Evolutionary conservation across 306 rosid genomes (phyloP).

Genomic region (Vicia faba): DNA sequence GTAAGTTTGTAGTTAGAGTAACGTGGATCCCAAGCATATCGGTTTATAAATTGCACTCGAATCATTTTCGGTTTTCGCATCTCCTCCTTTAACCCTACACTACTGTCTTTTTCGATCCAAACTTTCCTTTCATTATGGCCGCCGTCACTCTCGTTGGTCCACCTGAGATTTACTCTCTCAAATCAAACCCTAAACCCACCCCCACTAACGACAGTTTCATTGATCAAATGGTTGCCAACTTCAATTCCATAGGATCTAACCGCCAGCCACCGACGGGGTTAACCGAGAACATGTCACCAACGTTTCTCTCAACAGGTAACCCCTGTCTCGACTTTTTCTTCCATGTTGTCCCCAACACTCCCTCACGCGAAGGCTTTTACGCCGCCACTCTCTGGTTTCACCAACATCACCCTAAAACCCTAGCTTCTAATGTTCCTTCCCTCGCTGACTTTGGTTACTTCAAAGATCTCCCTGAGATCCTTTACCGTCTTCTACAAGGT

Average conservation of each 20-base stretch:
- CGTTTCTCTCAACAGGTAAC: constrained; percentile 57
- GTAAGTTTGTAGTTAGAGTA: too few species aligned
- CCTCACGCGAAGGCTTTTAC: constrained; percentile 48
- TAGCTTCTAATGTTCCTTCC: constrained; percentile 50
- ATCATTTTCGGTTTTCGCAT: too few species aligned
- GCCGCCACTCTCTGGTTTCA: constrained; percentile 60
- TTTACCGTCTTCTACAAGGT: constrained; percentile 58
- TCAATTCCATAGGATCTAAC: constrained; percentile 26
- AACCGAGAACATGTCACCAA: constrained; percentile 51
- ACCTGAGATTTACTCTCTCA: not conserved
- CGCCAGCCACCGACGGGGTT: constrained; percentile 9
- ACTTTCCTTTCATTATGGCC: not conserved
- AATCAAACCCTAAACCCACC: not conserved
- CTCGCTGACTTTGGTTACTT: constrained; percentile 63
- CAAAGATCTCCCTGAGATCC: constrained; percentile 74
- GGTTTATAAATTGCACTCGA: too few species aligned
- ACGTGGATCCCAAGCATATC: too few species aligned
- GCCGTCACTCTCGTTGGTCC: not conserved
- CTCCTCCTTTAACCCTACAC: too few species aligned
- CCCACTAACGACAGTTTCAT: constrained; percentile 39
- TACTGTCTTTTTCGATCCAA: not conserved
- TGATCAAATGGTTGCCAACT: constrained; percentile 43
- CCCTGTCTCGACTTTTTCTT: constrained; percentile 73
- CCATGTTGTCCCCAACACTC: constrained; percentile 60
- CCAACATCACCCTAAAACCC: constrained; percentile 60